Conservation (phyloP, 805 yeast species). For the Priceomyces haplophilus region DNA sequence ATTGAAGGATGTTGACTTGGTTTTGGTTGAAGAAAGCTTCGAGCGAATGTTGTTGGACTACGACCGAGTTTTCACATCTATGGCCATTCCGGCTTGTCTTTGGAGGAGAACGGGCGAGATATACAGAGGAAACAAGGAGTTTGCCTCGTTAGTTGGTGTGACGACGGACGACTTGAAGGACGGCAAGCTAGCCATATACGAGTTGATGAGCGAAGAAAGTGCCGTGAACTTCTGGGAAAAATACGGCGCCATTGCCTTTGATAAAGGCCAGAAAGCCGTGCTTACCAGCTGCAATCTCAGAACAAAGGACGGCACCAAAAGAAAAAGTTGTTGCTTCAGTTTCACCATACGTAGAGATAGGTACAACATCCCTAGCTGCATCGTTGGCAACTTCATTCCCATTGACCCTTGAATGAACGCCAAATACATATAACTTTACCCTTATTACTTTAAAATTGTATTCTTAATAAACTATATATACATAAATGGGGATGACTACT, state of each 20-base stretch:
- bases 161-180: constrained; percentile 87
- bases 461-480: constrained; percentile 1
- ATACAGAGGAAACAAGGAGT: constrained; percentile 91
- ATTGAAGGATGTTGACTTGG: constrained; percentile 84
- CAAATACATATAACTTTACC: not conserved
- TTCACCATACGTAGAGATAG: constrained; percentile 90
- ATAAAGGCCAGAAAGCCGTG: constrained; percentile 92
- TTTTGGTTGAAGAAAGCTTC: constrained; percentile 88
- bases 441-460: not conserved
- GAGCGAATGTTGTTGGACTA: constrained; percentile 91
- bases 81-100: constrained; percentile 96
- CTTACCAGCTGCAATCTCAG: constrained; percentile 85
- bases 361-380: constrained; percentile 93
- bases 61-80: constrained; percentile 91
- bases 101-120: constrained; percentile 98
- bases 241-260: constrained; percentile 94
- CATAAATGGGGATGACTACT: not conserved
- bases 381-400: constrained; percentile 93
- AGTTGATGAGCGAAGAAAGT: constrained; percentile 91
- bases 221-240: constrained; percentile 98
- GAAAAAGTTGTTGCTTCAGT: constrained; percentile 87
- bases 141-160: constrained; percentile 89
- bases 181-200: constrained; percentile 89
- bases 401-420: constrained; percentile 38
- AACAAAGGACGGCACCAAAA: constrained; percentile 74